A percentile compares a stretch with the other conserved stretches of the same genome.
These are phyloP conservation scores for Furculomyces boomerangus DNA, from an alignment of 371 early-diverging fungal species.

Conservation along the genomic window DNA sequence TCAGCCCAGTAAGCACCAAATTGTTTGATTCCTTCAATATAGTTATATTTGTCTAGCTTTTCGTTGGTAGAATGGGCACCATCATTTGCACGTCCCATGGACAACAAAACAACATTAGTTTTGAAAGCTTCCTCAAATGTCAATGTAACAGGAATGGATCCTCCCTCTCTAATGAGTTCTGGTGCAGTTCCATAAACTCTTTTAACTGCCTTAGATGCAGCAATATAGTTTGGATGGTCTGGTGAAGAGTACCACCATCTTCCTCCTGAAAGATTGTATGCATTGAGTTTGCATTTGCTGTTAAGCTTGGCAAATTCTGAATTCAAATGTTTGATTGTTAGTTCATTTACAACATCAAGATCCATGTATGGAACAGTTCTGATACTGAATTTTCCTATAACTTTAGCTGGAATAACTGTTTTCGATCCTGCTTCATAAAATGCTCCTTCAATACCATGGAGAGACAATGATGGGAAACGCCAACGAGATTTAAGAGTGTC, in stretches of 20 bases:
- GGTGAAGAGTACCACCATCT: constrained; percentile 86
- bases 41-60: constrained; percentile 82
- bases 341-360: constrained; percentile 54
- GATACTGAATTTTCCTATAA: constrained; percentile 92
- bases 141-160: constrained; percentile 91
- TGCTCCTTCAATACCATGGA: constrained; percentile 95
- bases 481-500: constrained; percentile 59
- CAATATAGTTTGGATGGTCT: constrained; percentile 80
- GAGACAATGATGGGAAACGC: constrained; percentile 86
- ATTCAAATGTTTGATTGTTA: constrained; percentile 51
- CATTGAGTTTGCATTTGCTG: constrained; percentile 60
- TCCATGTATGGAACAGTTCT: constrained; percentile 85
- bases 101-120: constrained; percentile 76
- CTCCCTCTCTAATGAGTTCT: constrained; percentile 93
- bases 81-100: constrained; percentile 76
- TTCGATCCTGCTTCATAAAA: constrained; percentile 86
- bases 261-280: constrained; percentile 66
- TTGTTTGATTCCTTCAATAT: constrained; percentile 84
- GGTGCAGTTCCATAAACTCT: constrained; percentile 75
- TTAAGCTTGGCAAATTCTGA: constrained; percentile 73
- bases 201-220: constrained; percentile 76
- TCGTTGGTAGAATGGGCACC: constrained; percentile 98
- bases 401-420: constrained; percentile 93
- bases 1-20: constrained; percentile 80
- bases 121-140: constrained; percentile 88